phyloP scores from a whole-genome alignment of 768 basidiomycete species.

The Boletellus emodensis region DNA sequence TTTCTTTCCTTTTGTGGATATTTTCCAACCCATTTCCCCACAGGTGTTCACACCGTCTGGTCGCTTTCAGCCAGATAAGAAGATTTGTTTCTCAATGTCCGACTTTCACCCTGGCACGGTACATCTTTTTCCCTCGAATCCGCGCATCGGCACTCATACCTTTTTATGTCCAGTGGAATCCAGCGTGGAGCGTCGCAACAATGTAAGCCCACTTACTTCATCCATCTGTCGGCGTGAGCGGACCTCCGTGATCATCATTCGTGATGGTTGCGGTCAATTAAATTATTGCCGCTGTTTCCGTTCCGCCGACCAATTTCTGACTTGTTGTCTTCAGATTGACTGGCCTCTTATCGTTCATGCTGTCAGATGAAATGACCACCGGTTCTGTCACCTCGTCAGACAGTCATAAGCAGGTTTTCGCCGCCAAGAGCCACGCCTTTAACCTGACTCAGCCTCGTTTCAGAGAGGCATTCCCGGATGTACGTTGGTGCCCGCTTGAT shows the following conservation, averaged over 20 bases:
- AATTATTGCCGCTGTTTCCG: slow-evolving; percentile 8
- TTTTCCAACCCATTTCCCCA: slow-evolving; percentile 6
- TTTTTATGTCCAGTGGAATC: slow-evolving; percentile 70
- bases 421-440: slow-evolving; percentile 78
- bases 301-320: slow-evolving; percentile 7
- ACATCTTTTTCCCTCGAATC: slow-evolving; percentile 25
- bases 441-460: slow-evolving; percentile 80
- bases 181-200: slow-evolving; percentile 92
- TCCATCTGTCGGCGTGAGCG: slow-evolving; percentile 1
- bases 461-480: slow-evolving; percentile 84
- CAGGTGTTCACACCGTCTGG: slow-evolving; percentile 92
- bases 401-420: slow-evolving; percentile 72
- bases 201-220: slow-evolving; percentile 54
- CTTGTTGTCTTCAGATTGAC: slow-evolving; percentile 58
- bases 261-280: slow-evolving; percentile 12
- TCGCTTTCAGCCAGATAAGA: slow-evolving; percentile 86
- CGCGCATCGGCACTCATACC: slow-evolving; percentile 1
- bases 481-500: slow-evolving; percentile 38
- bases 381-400: slow-evolving; percentile 83
- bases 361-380: slow-evolving; percentile 95
- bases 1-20: slow-evolving; percentile 2
- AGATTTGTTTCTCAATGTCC: slow-evolving; percentile 98
- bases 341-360: slow-evolving; percentile 91
- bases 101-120: slow-evolving; percentile 90
- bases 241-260: slow-evolving; percentile 9